Conservation (phyloP, 176 grass and related monocot species). For the Zizania latifolia region DNA sequence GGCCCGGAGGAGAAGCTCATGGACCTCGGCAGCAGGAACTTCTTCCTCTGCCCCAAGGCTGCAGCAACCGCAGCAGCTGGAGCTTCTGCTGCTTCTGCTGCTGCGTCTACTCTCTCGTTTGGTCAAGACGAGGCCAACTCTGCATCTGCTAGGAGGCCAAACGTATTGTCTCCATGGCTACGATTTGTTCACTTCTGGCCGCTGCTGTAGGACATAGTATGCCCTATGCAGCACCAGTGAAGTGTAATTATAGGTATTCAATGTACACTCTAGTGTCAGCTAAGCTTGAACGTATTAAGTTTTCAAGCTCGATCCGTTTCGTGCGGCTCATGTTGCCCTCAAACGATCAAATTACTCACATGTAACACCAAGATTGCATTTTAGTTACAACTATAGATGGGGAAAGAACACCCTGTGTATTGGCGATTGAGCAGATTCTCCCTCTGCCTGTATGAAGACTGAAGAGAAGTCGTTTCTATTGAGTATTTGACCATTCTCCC, state of each 20-base stretch:
- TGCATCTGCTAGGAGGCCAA: neutral
- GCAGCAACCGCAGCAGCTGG: neutral
- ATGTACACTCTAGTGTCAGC: neutral
- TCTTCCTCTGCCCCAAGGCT: conserved; percentile 67
- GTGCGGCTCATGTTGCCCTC: neutral
- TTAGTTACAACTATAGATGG: neutral
- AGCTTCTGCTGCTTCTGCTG: neutral
- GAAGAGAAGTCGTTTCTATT: neutral
- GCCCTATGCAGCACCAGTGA: neutral
- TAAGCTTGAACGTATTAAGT: neutral
- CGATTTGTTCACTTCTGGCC: conserved; percentile 43
- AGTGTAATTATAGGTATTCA: neutral
- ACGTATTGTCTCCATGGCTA: conserved; percentile 4
- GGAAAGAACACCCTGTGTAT: neutral
- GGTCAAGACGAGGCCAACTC: neutral
- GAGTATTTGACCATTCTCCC: too few relatives aligned
- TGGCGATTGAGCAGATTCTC: neutral
- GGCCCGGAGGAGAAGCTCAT: conserved; percentile 50
- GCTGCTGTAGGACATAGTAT: neutral
- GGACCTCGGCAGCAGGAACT: conserved; percentile 59
- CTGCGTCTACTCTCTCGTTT: conserved; percentile 8
- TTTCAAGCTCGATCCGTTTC: neutral
- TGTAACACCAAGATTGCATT: neutral
- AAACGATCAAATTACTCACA: neutral
- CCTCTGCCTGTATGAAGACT: neutral